Evolutionary conservation across 2,329 filamentous ascomycete species (phyloP).

Genomic region (Talaromyces sp.): DNA sequence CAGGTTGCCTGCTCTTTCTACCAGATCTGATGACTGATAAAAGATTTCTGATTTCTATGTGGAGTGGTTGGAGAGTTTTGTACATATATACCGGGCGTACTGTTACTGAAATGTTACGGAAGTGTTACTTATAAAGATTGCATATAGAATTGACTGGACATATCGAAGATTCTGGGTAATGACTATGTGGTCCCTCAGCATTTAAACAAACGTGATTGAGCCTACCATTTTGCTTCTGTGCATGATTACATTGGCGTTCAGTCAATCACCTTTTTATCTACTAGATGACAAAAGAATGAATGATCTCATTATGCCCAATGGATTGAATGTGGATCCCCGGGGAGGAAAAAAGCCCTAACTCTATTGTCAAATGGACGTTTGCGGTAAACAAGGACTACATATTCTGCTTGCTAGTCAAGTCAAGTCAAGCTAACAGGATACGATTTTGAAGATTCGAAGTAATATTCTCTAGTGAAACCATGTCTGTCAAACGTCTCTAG

Average conservation of each 20-base stretch:
- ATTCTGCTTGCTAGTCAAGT: background rate
- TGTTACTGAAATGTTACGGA: background rate
- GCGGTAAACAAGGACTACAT: background rate
- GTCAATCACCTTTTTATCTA: background rate
- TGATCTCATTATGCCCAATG: background rate
- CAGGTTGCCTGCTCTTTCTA: slow-evolving; percentile 2
- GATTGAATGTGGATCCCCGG: background rate
- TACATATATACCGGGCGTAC: no score
- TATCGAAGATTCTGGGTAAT: background rate
- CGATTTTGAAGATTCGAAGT: background rate
- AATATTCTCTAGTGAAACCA: background rate
- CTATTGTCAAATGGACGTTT: background rate
- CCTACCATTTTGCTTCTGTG: background rate
- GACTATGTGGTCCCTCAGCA: background rate
- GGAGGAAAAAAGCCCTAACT: background rate
- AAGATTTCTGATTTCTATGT: background rate
- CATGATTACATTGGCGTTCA: background rate
- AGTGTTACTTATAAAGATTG: background rate
- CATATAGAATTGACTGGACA: background rate
- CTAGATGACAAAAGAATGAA: background rate
- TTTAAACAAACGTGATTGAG: background rate
- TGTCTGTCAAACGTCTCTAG: background rate
- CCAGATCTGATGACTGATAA: slow-evolving; percentile 5
- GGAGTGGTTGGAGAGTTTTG: background rate
- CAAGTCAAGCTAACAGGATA: background rate